Conservation (phyloP, 441 rosid species). For the Metrosideros polymorpha region DNA sequence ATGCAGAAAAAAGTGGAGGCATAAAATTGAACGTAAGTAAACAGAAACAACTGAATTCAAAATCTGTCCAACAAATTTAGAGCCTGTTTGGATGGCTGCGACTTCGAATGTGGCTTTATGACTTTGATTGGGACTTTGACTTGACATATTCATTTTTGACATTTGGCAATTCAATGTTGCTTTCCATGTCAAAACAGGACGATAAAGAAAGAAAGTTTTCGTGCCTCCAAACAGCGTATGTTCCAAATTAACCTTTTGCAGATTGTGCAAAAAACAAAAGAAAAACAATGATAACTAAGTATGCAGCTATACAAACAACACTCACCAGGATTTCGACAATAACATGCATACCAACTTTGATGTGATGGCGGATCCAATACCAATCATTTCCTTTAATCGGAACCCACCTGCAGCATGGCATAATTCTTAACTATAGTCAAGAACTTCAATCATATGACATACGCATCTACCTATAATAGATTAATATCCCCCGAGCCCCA, state of each 20-base stretch:
- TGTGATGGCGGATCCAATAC: slow-evolving; percentile 98
- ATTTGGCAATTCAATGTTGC: not conserved
- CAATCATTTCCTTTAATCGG: slow-evolving; percentile 95
- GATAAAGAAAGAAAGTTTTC: not conserved
- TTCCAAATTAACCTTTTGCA: not conserved
- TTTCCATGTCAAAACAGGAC: not conserved
- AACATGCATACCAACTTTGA: slow-evolving; percentile 90
- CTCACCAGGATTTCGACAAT: slow-evolving; percentile 89
- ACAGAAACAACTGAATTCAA: not conserved
- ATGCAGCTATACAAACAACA: not conserved
- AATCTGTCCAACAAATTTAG: not conserved
- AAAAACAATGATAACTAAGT: not conserved
- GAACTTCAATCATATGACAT: not conserved
- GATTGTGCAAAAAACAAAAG: not conserved
- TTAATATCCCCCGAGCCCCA: not conserved
- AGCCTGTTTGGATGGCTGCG: not conserved
- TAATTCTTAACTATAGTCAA: not conserved
- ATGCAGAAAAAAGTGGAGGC: not conserved
- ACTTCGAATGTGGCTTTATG: not conserved
- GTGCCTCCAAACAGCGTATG: not conserved
- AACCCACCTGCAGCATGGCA: slow-evolving; percentile 67
- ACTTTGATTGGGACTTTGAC: not conserved
- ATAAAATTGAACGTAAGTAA: not conserved
- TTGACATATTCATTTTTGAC: not conserved
- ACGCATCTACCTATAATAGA: not conserved